Evolutionary conservation across 2,329 filamentous ascomycete genomes (phyloP), one percentile per base, ranked within the genome.

Genomic region (Colletotrichum sp.): DNA sequence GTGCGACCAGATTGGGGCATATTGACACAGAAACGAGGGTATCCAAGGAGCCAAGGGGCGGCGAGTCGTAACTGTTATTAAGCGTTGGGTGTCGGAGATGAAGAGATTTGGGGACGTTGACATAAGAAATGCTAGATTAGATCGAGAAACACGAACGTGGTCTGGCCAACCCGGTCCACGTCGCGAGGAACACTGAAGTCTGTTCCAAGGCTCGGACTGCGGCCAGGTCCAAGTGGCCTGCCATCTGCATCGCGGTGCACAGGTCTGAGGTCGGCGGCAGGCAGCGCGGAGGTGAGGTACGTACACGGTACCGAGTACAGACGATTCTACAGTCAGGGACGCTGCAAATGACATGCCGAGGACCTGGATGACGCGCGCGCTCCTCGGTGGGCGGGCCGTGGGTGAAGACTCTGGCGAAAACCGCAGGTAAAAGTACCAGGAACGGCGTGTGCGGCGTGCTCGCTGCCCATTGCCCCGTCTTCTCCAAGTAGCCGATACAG

Each of bases 51-150:
- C 34, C 52, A 30, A 55, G 57, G 55, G 64, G 7, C 48, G 32
- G 15, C 69, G 32, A 60, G 64, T 68, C 39, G 63, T 44, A 39
- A 19, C 34, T 63, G 39, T 59, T 61, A 36, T 48, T 32, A 36
- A 67, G 30, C 27, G 32, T 64, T 63, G 32, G 3, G 5, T 52
- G 39, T 61, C 25, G 52, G 61, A 32, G 22, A 44, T 32, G 61
- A 71, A 28, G 30, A 44, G 27, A 71, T 66, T 63, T 63, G 65
- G 30, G 55, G 65, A 73, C 34, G 71, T 73, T 44, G 30, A 70
- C 71, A 70, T 69, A 70, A 73, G 65, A 73, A 59, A 57, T 55
- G 30, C 32, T 32, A 59, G 66, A 34, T 64, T 67, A 70, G 66
- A 27, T 74, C 48, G 27, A 48, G 28, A 36, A 61, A 71, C 61